Base-by-base conservation (phyloP, 257 asterid genomes). In the Nyctanthes arbortristis region DNA sequence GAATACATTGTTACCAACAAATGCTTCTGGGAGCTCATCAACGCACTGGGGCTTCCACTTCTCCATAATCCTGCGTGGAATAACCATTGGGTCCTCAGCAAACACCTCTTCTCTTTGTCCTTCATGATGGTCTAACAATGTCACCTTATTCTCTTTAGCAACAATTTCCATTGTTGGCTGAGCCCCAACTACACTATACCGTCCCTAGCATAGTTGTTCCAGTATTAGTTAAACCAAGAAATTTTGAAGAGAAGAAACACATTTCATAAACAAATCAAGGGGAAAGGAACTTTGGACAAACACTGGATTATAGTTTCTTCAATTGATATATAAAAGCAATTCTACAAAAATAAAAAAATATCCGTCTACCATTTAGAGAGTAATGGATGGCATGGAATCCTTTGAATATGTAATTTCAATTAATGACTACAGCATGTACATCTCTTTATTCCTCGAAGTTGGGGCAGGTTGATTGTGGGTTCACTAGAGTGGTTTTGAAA, bases 141-240 rank as follows among this genome's bases (percentile, higher is more conserved):
- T 90, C 59, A 93, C 97, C 88, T 65, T 79, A 76, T 90, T 88
- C 82, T 88, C 92, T 77, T 93, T 88, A 36, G 97, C 94, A 65
- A 93, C 86, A 80, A 93, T 83, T 79, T 93, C 98, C 98, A 93
- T 88, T 4, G 94, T 78, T 29, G 98, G 98, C 79, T 89, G 98
- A 77, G 98, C 93, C 69, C 98, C 97, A 83, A 93, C 67, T 55
- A 93, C 93, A 79, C 98, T 93, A 73, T 79, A 93, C 37, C 98
- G 82, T 57, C 98, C 98, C 98, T 93, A 81, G 69, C 77, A 84
- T 34, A 70, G 72, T 70, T 70, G 49, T 72, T 56, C 75, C 67
- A 64, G 60, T 59, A 75, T 78, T 57, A 78, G 73, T 68, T 73
- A 75, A 63, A 71, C 69, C 65, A 30, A 54, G 6, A 56, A 30